Base-by-base conservation (phyloP, 1,284 basidiomycete genomes). In the Trichosporon faecale region DNA sequence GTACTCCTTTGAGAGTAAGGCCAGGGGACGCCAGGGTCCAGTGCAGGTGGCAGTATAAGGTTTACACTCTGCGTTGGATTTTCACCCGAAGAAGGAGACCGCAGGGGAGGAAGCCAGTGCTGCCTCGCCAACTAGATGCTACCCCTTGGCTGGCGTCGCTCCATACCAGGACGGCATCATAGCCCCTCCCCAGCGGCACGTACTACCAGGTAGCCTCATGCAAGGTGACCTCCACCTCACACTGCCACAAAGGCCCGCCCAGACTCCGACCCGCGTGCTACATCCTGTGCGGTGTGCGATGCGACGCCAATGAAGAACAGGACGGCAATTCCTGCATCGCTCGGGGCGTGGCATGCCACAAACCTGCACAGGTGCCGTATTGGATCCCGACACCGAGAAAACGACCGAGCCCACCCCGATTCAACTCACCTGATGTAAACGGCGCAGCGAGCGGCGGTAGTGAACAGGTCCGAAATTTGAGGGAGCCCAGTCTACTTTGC, bases 1-100 rank as follows among this genome's bases (percentile, higher is more conserved):
- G 57, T 61, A 23, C 57, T 31, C 57, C 57, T 61, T 31, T 31
- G 27, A 61, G 27, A 61, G 57, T 23, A 61, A 23, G 29, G 57
- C 29, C 31, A 61, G 57, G 57, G 57, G 57, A 7, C 12, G 29
- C 29, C 57, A 61, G 57, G 57, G 57, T 61, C n/a, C n/a, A 31
- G 57, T 18, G 57, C 57, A 61, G 57, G 57, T 61, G 57, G 57
- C 57, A 61, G 57, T 31, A 61, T 64, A 64, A 64, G 37, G 63
- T 64, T 64, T 64, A 64, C 63, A 64, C 63, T 64, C 63, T 64
- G 35, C 37, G 35, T 44, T 25, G 63, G 63, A 44, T 64, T 40
- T 64, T 64, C 63, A 64, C 63, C 63, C 63, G 63, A 64, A 64
- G 35, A 64, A 44, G 57, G 27, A 61, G 57, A 61, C 57, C 57